Evolutionary conservation across 1,139 yeast species (phyloP).

Genomic region (Suhomyces wounanorum): DNA sequence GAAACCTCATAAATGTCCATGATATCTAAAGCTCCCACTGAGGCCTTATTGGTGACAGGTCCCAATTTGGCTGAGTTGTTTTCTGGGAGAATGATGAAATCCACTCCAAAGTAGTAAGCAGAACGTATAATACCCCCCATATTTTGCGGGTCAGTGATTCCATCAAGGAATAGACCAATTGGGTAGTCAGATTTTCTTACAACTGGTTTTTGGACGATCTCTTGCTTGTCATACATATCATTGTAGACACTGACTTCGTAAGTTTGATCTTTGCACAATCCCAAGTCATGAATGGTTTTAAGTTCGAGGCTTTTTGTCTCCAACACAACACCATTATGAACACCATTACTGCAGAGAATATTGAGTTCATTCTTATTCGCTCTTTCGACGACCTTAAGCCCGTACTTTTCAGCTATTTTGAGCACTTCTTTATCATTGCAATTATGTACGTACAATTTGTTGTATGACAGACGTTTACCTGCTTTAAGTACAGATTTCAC

Average conservation of each 20-base stretch:
- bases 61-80: slow-evolving; percentile 73
- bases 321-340: slow-evolving; percentile 80
- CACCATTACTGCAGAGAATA: slow-evolving; percentile 63
- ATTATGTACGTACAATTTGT: slow-evolving; percentile 52
- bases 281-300: slow-evolving; percentile 42
- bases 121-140: slow-evolving; percentile 84
- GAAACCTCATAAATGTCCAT: slow-evolving; percentile 60
- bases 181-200: slow-evolving; percentile 43
- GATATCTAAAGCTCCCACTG: slow-evolving; percentile 87
- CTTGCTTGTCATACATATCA: slow-evolving; percentile 22
- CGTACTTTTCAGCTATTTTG: slow-evolving; percentile 43
- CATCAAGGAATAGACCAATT: slow-evolving; percentile 76
- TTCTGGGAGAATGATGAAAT: slow-evolving; percentile 71
- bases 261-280: slow-evolving; percentile 27
- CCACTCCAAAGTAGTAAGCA: slow-evolving; percentile 83
- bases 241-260: slow-evolving; percentile 28
- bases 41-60: slow-evolving; percentile 76
- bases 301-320: slow-evolving; percentile 63
- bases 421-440: slow-evolving; percentile 41
- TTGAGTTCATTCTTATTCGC: slow-evolving; percentile 61
- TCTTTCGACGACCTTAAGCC: slow-evolving; percentile 45
- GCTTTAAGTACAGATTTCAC: slow-evolving; percentile 70
- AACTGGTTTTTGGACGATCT: slow-evolving; percentile 8
- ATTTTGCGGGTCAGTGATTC: slow-evolving; percentile 87
- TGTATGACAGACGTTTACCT: slow-evolving; percentile 53